Conservation (phyloP, 768 basidiomycete species). For the Rickenella mellea region DNA sequence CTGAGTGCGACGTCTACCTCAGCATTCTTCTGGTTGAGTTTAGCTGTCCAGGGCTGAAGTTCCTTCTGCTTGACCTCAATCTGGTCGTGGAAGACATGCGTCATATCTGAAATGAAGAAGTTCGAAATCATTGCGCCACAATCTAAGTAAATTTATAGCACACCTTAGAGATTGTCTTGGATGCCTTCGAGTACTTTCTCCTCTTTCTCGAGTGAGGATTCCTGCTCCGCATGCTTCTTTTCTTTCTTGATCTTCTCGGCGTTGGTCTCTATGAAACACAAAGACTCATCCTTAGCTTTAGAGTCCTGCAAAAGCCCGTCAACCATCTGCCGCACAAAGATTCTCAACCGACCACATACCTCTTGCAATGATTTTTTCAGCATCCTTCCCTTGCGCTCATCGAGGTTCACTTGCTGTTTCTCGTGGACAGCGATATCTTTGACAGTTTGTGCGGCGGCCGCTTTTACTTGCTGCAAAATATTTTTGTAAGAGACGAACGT, state of each 20-base stretch:
- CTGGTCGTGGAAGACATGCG: constrained; percentile 85
- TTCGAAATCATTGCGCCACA: neutral
- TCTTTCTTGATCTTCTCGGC: constrained; percentile 60
- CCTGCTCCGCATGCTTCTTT: constrained; percentile 57
- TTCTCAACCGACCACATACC: constrained; percentile 25
- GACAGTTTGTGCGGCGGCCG: constrained; percentile 54
- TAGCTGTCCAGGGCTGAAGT: constrained; percentile 87
- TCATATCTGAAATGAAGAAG: constrained; percentile 64
- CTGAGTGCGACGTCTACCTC: constrained; percentile 77
- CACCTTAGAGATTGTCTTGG: constrained; percentile 78
- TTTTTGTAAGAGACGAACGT: constrained; percentile 2
- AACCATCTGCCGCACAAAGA: neutral
- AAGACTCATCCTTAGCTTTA: constrained; percentile 48
- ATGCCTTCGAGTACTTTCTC: constrained; percentile 80
- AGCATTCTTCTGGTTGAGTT: constrained; percentile 79
- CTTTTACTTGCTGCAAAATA: constrained; percentile 57
- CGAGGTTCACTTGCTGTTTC: constrained; percentile 72
- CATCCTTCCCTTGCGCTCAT: constrained; percentile 89
- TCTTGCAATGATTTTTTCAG: constrained; percentile 81
- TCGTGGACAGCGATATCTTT: constrained; percentile 78
- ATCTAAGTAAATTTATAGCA: constrained; percentile 5
- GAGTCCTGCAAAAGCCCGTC: constrained; percentile 39
- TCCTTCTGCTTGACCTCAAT: constrained; percentile 91
- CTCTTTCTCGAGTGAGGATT: constrained; percentile 61
- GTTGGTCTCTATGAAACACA: constrained; percentile 60